These are phyloP conservation scores for Abelmoschus esculentus DNA, from an alignment of 345 rosid species.

Conservation along the genomic window DNA sequence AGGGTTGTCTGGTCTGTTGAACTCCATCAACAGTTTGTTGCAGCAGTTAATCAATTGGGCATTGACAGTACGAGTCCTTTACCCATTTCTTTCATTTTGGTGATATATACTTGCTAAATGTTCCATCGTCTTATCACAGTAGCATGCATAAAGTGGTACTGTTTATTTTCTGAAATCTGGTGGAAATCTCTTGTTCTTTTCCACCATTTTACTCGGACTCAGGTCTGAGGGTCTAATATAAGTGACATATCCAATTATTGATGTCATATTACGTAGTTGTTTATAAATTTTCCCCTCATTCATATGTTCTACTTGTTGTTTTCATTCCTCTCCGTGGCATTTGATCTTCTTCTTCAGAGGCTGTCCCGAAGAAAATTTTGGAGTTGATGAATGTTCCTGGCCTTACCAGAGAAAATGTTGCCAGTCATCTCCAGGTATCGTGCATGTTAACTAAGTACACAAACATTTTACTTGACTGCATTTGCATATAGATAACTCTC, in stretches of 20 bases:
- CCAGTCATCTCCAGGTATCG: constrained; percentile 91
- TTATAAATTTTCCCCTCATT: not conserved
- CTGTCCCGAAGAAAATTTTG: constrained; percentile 92
- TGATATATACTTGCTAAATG: not conserved
- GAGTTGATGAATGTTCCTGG: constrained; percentile 91
- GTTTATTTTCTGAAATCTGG: not conserved
- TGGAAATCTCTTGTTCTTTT: not conserved
- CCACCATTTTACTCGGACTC: not conserved
- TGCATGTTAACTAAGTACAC: not conserved
- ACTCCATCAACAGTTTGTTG: constrained; percentile 82
- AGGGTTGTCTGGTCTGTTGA: constrained; percentile 76
- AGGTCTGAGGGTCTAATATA: not conserved
- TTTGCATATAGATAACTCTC: not conserved
- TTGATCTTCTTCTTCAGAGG: constrained; percentile 40
- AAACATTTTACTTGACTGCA: not conserved
- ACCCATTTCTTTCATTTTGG: not conserved
- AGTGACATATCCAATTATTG: not conserved
- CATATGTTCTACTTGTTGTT: not conserved
- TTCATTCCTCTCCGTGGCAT: not conserved
- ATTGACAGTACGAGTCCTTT: constrained; percentile 26
- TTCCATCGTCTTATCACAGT: not conserved
- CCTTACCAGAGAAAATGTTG: constrained; percentile 79
- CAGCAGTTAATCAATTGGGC: constrained; percentile 78
- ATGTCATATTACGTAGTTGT: not conserved
- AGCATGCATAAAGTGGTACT: not conserved